phyloP scores from a whole-genome alignment of 1,284 basidiomycete species.

The Trichosporon ovoides region DNA sequence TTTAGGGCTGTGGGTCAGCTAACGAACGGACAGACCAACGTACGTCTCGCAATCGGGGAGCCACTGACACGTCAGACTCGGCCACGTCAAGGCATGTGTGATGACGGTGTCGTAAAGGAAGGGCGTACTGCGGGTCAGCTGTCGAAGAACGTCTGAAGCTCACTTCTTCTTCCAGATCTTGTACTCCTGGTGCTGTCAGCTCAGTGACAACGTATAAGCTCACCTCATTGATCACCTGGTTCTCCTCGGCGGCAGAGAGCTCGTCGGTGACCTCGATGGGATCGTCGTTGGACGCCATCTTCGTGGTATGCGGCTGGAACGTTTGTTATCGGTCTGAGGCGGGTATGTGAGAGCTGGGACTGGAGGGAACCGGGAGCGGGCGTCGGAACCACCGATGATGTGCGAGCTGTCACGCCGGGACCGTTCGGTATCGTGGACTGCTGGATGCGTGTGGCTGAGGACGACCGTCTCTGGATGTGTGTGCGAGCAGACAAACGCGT shows the following conservation, averaged over 20 bases:
- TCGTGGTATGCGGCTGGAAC: constrained; percentile 8
- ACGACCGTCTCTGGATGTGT: not conserved
- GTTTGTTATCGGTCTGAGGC: not conserved
- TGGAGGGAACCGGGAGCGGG: not conserved
- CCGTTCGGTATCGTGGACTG: not conserved
- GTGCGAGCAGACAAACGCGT: not conserved
- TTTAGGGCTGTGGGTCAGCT: constrained; percentile 53
- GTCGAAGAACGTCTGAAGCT: not conserved
- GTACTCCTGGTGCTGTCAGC: constrained; percentile 49
- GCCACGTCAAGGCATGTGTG: constrained; percentile 98
- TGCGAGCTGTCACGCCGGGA: not conserved
- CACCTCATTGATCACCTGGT: constrained; percentile 88
- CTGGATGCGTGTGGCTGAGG: constrained; percentile 1
- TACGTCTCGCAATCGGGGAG: constrained; percentile 93
- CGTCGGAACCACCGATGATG: not conserved
- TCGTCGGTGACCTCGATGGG: constrained; percentile 56
- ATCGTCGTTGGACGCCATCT: constrained; percentile 33
- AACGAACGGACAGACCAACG: constrained; percentile 36
- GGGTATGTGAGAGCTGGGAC: not conserved
- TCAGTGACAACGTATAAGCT: constrained; percentile 23
- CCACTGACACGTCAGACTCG: constrained; percentile 97
- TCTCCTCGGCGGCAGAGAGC: constrained; percentile 55
- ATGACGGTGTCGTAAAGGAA: constrained; percentile 97
- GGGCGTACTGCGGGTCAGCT: constrained; percentile 56
- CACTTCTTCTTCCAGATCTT: constrained; percentile 74